phyloP scores from a whole-genome alignment of 805 yeast species.

The Wickerhamiella allomyrinae region DNA sequence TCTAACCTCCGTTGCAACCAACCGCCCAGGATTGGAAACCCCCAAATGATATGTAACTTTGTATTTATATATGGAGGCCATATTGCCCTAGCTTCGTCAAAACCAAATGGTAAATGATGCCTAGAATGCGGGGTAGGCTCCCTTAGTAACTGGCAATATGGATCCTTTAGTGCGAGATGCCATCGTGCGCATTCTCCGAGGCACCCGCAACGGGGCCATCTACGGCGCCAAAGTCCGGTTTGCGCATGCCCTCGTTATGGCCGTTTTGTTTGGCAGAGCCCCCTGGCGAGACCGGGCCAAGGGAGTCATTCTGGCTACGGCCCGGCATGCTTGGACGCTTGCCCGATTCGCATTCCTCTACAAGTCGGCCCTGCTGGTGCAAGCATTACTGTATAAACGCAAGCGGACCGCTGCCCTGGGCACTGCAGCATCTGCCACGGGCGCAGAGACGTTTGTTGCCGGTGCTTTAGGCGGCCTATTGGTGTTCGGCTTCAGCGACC shows the following conservation, averaged over 20 bases:
- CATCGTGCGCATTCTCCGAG: constrained; percentile 18
- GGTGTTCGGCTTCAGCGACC: constrained; percentile 28
- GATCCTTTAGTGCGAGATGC: constrained; percentile 8
- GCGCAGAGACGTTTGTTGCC: constrained; percentile 21
- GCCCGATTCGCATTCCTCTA: constrained; percentile 44
- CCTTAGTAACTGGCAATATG: neutral
- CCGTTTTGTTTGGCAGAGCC: constrained; percentile 40
- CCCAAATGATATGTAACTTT: no score
- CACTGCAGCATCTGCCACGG: constrained; percentile 9
- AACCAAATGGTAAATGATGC: no score
- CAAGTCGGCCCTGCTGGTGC: constrained; percentile 27
- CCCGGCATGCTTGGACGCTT: constrained; percentile 39
- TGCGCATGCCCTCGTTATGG: constrained; percentile 51
- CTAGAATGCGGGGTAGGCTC: no score
- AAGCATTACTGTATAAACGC: constrained; percentile 15
- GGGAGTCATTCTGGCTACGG: constrained; percentile 38
- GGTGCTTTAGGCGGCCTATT: constrained; percentile 30
- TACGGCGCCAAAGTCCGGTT: constrained; percentile 51
- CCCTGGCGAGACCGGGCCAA: constrained; percentile 28
- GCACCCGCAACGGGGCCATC: constrained; percentile 36
- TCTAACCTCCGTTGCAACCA: no score
- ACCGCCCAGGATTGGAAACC: no score
- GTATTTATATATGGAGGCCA: no score
- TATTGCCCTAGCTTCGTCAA: no score
- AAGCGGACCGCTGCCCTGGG: constrained; percentile 8